phyloP scores from a whole-genome alignment of 129 eudicot species.

The Erigeron canadensis region DNA sequence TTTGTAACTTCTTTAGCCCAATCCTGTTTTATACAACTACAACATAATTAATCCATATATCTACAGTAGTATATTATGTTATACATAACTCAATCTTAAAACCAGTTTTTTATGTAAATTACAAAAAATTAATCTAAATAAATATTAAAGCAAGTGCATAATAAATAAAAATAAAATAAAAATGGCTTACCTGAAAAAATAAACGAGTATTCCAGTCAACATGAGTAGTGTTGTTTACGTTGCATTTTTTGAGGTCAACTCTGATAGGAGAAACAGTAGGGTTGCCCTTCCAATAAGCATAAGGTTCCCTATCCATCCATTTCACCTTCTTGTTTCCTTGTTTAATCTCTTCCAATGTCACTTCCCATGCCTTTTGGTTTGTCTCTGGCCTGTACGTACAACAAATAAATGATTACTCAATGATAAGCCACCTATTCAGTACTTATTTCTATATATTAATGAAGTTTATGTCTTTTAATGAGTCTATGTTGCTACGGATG shows the following conservation, averaged over 20 bases:
- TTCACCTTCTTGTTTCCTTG: constrained; percentile 37
- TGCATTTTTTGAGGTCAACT: constrained; percentile 47
- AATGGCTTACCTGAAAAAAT: constrained; percentile 65
- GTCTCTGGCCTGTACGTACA: constrained; percentile 46
- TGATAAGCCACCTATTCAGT: too few relatives aligned
- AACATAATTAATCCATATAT: too few relatives aligned
- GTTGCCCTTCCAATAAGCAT: constrained; percentile 56
- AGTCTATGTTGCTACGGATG: too few relatives aligned
- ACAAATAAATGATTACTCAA: neutral
- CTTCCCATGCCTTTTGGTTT: constrained; percentile 45
- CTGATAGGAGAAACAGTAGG: constrained; percentile 35
- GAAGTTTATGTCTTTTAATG: too few relatives aligned
- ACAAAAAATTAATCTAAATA: too few relatives aligned
- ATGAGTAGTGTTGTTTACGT: constrained; percentile 22
- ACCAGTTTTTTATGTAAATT: too few relatives aligned
- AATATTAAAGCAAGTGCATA: too few relatives aligned
- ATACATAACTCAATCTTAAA: too few relatives aligned
- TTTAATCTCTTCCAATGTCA: constrained; percentile 24
- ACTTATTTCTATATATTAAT: too few relatives aligned
- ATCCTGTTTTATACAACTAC: constrained; percentile 46
- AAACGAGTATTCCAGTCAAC: constrained; percentile 45
- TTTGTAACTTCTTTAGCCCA: constrained; percentile 52
- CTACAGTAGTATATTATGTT: too few relatives aligned
- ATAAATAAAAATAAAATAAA: too few relatives aligned
- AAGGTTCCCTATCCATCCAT: constrained; percentile 42